Base-by-base conservation (phyloP, 176 grass and related monocot species). In the Oryza coarctata region DNA sequence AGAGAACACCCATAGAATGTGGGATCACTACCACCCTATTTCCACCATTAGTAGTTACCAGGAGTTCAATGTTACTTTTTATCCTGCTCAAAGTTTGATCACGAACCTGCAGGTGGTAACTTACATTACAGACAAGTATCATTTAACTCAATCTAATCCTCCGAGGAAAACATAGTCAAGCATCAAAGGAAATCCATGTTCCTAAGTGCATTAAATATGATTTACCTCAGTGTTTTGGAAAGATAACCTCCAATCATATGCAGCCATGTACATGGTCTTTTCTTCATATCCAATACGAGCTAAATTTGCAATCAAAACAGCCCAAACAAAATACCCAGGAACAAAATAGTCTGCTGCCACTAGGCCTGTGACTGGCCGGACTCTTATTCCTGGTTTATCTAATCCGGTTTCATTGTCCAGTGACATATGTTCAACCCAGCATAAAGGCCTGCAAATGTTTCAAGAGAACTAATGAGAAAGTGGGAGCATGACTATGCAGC, bases 311-410 rank as follows among this genome's bases (percentile, higher is more conserved):
- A 99, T 95, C 82, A 99, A 87, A 38, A 99, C 93, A 70, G 93
- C 93, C 96, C 96, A 99, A 74, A 99, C 96, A 91, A 99, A 99
- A 82, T 99, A 99, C 10, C 96, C 96, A 85, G 96, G 96, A n/a
- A 94, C 91, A 70, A 99, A 99, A 88, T 99, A 99, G 76, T 99
- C 96, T 70, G 96, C 96, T 62, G 96, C 96, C 0, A 99, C 96
- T 70, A 99, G 96, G 39, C 96, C 96, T 63, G 86, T 99, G 39
- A 99, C 93, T 0, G 96, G 80, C 52, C 96, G 91, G 57, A 99
- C 91, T 72, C 96, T 91, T 68, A 99, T 91, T 82, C 93, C 96
- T 13, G 91, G 80, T 72, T 94, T 94, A 68, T 99, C 96, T 80
- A 99, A 75, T 85, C 96, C 96, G 55, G 96, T 99, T 86, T 99